A percentile compares a stretch with the other conserved stretches of the same genome.
Evolutionary conservation across 768 basidiomycete species (phyloP).

Genomic region (Wakefieldia striispora): DNA sequence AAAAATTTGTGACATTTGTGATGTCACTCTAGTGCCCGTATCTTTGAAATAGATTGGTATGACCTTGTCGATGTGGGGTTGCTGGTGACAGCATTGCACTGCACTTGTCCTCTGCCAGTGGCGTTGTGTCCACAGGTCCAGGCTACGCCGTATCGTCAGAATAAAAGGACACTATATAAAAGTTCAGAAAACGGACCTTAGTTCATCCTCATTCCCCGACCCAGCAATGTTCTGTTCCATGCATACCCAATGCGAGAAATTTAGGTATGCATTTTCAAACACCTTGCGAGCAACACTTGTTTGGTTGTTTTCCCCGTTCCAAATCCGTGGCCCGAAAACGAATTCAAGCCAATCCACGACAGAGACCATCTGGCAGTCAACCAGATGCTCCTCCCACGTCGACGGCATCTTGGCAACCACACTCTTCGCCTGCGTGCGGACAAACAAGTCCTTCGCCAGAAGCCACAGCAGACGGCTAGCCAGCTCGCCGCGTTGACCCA

Average conservation of each 20-base stretch:
- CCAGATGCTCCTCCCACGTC: constrained; percentile 4
- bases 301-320: neutral
- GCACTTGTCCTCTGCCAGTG: constrained; percentile 15
- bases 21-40: neutral
- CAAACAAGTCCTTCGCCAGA: too few relatives aligned
- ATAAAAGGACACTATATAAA: neutral
- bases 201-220: neutral
- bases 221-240: constrained; percentile 11
- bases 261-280: constrained; percentile 10
- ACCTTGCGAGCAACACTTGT: neutral
- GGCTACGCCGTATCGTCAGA: neutral
- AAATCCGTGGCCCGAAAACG: constrained; percentile 3
- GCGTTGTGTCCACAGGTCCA: neutral
- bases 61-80: constrained; percentile 10
- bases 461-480: too few relatives aligned
- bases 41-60: constrained; percentile 14
- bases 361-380: constrained; percentile 12
- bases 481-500: too few relatives aligned
- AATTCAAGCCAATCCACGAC: constrained; percentile 12
- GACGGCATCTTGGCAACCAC: neutral
- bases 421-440: too few relatives aligned
- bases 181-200: too few relatives aligned
- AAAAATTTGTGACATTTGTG: constrained; percentile 14
- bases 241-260: constrained; percentile 16
- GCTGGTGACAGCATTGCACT: constrained; percentile 16